Evolutionary conservation across 2,329 filamentous ascomycete species (phyloP), one percentile per base, ranked within the genome.

Genomic region (Lecanosticta acicola): DNA sequence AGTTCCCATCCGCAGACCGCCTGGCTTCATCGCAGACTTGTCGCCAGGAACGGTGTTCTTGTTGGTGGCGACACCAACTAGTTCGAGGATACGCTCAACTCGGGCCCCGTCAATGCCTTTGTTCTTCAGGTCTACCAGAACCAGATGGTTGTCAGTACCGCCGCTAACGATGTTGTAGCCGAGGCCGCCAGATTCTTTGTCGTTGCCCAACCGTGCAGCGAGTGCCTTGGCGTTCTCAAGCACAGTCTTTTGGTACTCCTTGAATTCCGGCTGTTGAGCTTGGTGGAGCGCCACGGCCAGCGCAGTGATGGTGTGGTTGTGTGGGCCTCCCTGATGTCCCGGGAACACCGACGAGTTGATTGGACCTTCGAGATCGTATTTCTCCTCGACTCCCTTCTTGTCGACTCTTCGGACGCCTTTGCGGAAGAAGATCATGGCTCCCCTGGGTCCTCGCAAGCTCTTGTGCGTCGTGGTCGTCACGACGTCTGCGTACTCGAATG

Each of bases 331-430:
- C 75, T 98, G 93, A 76, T 98, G 93, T 51, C 93, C 93, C 46
- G 93, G 93, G 81, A 98, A 98, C 68, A 98, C 93, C 47, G 93
- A 97, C 71, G 94, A 90, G 77, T 98, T 98, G 78, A 98, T 98
- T 46, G 89, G 87, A 60, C 83, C 81, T 77, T 98, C 93, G 26
- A 98, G 81, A 64, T 98, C 89, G 69, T 96, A 98, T 62, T 90
- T 75, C 41, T 78, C 84, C 46, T 62, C 53, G 13, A 65, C 41
- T 51, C 85, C 83, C 80, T 96, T 96, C 71, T 85, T 75, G 66
- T 97, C 87, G 44, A 85, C 85, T 63, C 85, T 88, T 64, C 91
- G 86, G 51, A 96, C 84, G 54, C 93, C 93, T 77, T 94, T 96
- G 72, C 93, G 87, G 83, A 90, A 98, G 81, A 98, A 98, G 75